Percentiles rank a stretch among this genome's conserved stretches.
Evolutionary conservation across 1,284 basidiomycete genomes (phyloP).

Genomic region (Sporisorium exsertum): DNA sequence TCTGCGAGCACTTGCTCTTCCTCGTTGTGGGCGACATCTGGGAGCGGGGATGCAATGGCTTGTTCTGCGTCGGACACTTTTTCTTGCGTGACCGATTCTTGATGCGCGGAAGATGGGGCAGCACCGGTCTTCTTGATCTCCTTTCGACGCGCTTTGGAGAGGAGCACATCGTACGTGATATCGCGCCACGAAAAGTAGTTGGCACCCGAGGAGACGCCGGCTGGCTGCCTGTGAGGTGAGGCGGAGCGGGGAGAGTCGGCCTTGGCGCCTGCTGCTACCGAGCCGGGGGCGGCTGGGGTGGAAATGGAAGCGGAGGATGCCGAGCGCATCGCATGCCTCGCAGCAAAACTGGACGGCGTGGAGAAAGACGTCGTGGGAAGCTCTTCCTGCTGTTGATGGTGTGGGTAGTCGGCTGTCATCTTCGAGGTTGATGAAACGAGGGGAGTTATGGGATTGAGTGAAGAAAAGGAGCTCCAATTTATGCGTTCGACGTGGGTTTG

Average conservation of each 20-base stretch:
- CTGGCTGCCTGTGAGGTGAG: neutral
- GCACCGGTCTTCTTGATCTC: constrained; percentile 26
- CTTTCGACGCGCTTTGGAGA: constrained; percentile 50
- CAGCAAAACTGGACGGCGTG: constrained; percentile 12
- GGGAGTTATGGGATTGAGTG: neutral
- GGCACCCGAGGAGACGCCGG: constrained; percentile 1
- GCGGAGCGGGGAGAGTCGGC: neutral
- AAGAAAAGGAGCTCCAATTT: no score
- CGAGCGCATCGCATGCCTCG: constrained; percentile 22
- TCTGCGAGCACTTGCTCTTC: constrained; percentile 17
- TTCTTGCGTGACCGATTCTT: constrained; percentile 8
- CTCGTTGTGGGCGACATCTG: constrained; percentile 5
- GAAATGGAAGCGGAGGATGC: constrained; percentile 33
- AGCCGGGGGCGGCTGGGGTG: neutral
- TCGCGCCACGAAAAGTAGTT: constrained; percentile 45
- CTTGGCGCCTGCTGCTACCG: neutral
- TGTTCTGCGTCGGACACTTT: constrained; percentile 19
- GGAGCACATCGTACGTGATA: constrained; percentile 57
- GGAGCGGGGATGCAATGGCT: constrained; percentile 9
- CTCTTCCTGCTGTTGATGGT: neutral
- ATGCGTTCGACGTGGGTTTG: no score
- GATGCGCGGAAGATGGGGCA: neutral
- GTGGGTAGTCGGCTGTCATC: no score
- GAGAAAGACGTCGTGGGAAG: neutral
- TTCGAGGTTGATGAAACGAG: neutral